Base-by-base conservation (phyloP, 495 filamentous ascomycete species). In the Hypoxylon fuscum region DNA sequence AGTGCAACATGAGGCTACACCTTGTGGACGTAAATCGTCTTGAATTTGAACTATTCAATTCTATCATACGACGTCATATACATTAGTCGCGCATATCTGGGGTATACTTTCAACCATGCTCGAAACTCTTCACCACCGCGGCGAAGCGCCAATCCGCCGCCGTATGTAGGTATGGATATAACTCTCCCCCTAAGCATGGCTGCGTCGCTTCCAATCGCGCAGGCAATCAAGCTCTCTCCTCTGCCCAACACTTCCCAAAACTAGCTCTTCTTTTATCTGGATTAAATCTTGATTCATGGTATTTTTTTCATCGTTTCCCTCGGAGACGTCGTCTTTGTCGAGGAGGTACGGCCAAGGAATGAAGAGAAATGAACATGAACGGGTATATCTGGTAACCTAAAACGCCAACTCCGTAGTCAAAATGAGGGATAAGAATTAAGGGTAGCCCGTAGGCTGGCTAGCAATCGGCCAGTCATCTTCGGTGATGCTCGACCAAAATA, bases 401-500 rank as follows among this genome's bases (percentile, higher is more conserved):
- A 71, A 68, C 65, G 55, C 58, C 68, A 21, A 68, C 59, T 58
- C 68, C 67, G 66, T 59, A 57, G 32, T 38, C 18, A 14, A 64
- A 68, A 69, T 45, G 27, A 65, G 59, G 21, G 21, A 68, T 31
- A 54, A 60, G 15, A 56, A 59, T 64, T 46, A 74, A 59, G 65
- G 44, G 40, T 73, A 73, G 49, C 60, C 59, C 12, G 66, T 35
- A 18, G 64, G 49, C 31, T 68, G 61, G 50, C 57, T 66, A 21
- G 61, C 63, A 46, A 88, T 84, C 1, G 95, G 92, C 95, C 95
- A 99, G 78, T 97, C 94, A 69, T 99, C 95, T 77, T 99, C 95
- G 3, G 95, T 99, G 68, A 99, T 99, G 79, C 92, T 96, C 35
- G 91, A 94, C 95, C 96, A 98, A 81, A 99, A 99, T 61, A 90